phyloP scores from a whole-genome alignment of 805 yeast genomes.

The Cyberlindnera lachancei region DNA sequence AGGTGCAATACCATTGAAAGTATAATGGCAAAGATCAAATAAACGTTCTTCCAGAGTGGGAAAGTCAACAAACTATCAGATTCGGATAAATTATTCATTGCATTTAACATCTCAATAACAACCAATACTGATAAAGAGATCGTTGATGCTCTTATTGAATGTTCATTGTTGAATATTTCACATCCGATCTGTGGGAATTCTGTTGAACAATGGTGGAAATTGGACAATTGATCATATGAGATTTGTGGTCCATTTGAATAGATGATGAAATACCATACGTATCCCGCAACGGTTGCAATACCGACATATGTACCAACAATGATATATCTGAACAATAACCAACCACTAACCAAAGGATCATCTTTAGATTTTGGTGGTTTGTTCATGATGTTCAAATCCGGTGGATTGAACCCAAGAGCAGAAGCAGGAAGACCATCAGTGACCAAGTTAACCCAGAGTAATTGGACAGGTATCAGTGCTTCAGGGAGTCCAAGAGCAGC shows the following conservation, averaged over 20 bases:
- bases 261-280: constrained; percentile 32
- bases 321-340: constrained; percentile 32
- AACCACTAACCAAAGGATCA: constrained; percentile 30
- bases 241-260: constrained; percentile 31
- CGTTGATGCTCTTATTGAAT: constrained; percentile 27
- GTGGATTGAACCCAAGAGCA: constrained; percentile 44
- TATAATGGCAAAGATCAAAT: constrained; percentile 29
- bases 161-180: constrained; percentile 23
- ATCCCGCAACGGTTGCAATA: constrained; percentile 33
- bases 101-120: constrained; percentile 35
- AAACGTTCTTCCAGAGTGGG: constrained; percentile 32
- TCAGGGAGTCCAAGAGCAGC: constrained; percentile 47
- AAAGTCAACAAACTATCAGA: constrained; percentile 30
- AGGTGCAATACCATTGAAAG: constrained; percentile 28
- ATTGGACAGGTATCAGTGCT: constrained; percentile 49
- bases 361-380: constrained; percentile 30
- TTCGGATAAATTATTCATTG: constrained; percentile 31
- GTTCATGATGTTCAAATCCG: constrained; percentile 30
- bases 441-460: constrained; percentile 49
- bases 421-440: constrained; percentile 56
- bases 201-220: constrained; percentile 28
- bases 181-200: constrained; percentile 28
- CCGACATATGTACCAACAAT: constrained; percentile 35
- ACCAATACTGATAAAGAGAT: constrained; percentile 33
- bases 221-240: constrained; percentile 25